phyloP scores from a whole-genome alignment of 2,329 filamentous ascomycete genomes.

The Seiridium unicorne region DNA sequence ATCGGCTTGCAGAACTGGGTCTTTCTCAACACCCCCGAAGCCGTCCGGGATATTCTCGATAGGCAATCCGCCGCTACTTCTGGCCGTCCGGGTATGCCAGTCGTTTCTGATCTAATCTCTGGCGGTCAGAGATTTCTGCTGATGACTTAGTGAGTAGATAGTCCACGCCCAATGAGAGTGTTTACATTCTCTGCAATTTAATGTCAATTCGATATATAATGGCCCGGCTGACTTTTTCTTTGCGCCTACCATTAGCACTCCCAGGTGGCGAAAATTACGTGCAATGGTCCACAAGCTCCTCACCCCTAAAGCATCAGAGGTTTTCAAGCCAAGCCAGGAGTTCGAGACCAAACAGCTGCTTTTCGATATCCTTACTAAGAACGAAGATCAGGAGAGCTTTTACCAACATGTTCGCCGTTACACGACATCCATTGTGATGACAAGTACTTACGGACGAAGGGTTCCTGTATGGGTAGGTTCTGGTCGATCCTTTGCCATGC shows the following conservation, averaged over 20 bases:
- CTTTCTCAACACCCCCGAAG: background rate
- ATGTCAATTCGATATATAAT: no score
- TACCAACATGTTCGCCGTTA: background rate
- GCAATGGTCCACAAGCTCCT: background rate
- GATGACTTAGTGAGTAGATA: background rate
- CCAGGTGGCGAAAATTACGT: background rate
- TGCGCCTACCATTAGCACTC: background rate
- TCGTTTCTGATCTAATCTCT: background rate
- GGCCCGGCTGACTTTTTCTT: background rate
- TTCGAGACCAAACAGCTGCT: background rate
- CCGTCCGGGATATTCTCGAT: background rate
- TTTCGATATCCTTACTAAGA: background rate
- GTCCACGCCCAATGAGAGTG: no score
- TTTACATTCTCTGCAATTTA: no score
- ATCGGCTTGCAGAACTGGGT: background rate
- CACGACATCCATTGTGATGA: background rate
- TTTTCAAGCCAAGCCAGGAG: background rate
- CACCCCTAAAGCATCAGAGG: background rate
- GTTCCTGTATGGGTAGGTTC: background rate
- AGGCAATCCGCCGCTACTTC: constrained; percentile 1
- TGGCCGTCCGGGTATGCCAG: background rate
- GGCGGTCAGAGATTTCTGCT: background rate
- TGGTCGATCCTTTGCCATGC: background rate
- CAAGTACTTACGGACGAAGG: background rate
- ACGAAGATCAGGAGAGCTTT: background rate